Evolutionary conservation across 2,329 filamentous ascomycete genomes (phyloP), one percentile per base, ranked within the genome.

Genomic region (Bipolaris oryzae): DNA sequence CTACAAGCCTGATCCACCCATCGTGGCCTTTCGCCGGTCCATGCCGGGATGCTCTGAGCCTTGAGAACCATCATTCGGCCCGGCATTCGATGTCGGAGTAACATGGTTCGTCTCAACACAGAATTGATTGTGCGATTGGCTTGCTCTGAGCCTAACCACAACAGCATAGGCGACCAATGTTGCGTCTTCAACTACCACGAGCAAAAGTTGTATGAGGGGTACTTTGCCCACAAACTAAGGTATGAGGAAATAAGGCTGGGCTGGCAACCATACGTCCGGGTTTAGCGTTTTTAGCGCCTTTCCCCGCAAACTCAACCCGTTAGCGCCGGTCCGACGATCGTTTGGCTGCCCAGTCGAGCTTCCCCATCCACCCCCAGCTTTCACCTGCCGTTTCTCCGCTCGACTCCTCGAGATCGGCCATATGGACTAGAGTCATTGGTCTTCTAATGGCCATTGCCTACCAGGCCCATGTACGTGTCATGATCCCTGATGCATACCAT

Each of bases 281-380:
- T 23, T 33, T 57, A 46, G 58, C 41, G 53, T 62, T 47, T 51
- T 57, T 62, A 62, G 64, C 55, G 63, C 53, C 45, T 72, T 72
- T 71, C 71, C 71, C 71, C 71, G 70, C 71, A 73, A 70, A 63
- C 43, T 58, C 58, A 51, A 61, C 58, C 55, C 61, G 55, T 58
- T 59, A 56, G 55, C 58, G 57, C 59, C 57, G 63, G 63, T 31
- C 57, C 58, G 67, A 69, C 58, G 57, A 62, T 61, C 60, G 42
- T 50, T 53, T 61, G 62, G 57, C 58, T 51, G 46, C 54, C 57
- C 44, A 59, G 47, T 61, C 67, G 62, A 53, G 62, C 57, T 66
- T 65, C 62, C 63, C 52, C 68, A 64, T 52, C 48, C 58, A 60
- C 49, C 65, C 62, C 62, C 54, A 59, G 51, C 50, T 46, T 63